Conservation (phyloP, 805 yeast genomes). For the Kodamaea jinghongensis region DNA sequence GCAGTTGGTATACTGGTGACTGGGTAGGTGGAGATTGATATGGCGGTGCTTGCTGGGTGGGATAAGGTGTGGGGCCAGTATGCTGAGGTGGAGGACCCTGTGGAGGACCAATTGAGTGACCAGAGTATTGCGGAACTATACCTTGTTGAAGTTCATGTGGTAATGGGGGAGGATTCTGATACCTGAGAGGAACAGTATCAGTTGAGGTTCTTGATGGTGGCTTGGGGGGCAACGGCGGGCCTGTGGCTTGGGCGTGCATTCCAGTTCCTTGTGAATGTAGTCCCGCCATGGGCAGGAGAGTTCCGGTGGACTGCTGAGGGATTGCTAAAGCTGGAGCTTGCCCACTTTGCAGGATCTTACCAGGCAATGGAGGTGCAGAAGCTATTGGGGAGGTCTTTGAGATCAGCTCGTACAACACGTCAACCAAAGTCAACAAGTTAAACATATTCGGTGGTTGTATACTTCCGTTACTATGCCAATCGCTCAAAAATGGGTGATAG, state of each 20-base stretch:
- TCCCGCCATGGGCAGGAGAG: too few species aligned
- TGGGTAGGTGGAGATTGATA: conserved; percentile 21
- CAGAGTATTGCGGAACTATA: too few species aligned
- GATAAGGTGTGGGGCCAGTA: neutral
- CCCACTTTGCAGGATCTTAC: too few species aligned
- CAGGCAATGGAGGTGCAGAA: neutral
- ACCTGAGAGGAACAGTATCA: conserved; percentile 27
- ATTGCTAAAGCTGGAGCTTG: too few species aligned
- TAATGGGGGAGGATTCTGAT: conserved; percentile 31
- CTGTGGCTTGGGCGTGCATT: conserved; percentile 3
- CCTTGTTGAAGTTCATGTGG: conserved; percentile 13
- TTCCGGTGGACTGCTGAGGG: too few species aligned
- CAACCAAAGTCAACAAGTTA: conserved; percentile 31
- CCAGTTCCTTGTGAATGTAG: too few species aligned
- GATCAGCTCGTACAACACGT: conserved; percentile 17
- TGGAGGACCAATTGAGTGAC: neutral
- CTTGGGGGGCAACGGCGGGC: conserved; percentile 24
- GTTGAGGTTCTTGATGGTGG: conserved; percentile 13
- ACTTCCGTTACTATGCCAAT: conserved; percentile 43
- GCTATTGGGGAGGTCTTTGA: conserved; percentile 46
- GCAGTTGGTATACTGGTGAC: conserved; percentile 14
- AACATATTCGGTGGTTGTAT: conserved; percentile 12
- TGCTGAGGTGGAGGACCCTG: neutral
- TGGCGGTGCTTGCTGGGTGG: conserved; percentile 22
- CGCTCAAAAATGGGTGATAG: conserved; percentile 64